Evolutionary conservation across 2,329 filamentous ascomycete genomes (phyloP).

Genomic region (Claviceps quebecensis): DNA sequence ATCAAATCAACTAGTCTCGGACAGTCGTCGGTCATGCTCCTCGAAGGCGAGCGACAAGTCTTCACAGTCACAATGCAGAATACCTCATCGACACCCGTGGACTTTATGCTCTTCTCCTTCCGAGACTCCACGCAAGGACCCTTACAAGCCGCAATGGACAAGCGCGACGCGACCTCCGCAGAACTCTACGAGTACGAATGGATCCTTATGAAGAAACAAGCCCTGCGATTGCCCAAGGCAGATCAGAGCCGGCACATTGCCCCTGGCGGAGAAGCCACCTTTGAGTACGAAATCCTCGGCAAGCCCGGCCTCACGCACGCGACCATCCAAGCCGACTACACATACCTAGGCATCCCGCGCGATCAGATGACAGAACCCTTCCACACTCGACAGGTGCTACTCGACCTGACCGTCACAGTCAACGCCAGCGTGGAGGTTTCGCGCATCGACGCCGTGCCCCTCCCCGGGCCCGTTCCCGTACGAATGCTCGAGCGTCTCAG

Average conservation of each 20-base stretch:
- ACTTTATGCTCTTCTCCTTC: slow-evolving; percentile 78
- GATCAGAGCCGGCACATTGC: slow-evolving; percentile 45
- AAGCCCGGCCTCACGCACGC: slow-evolving; percentile 73
- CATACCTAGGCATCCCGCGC: slow-evolving; percentile 57
- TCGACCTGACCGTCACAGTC: slow-evolving; percentile 77
- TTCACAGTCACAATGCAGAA: slow-evolving; percentile 77
- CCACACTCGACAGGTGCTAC: slow-evolving; percentile 68
- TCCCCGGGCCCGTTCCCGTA: slow-evolving; percentile 51
- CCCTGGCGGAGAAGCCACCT: slow-evolving; percentile 53
- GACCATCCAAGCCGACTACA: slow-evolving; percentile 74
- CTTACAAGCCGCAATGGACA: slow-evolving; percentile 59
- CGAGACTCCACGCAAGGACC: slow-evolving; percentile 74
- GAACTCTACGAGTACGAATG: slow-evolving; percentile 81
- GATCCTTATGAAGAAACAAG: slow-evolving; percentile 60
- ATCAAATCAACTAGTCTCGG: slow-evolving; percentile 65
- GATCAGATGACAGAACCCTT: slow-evolving; percentile 59
- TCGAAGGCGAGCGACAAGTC: slow-evolving; percentile 71
- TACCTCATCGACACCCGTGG: slow-evolving; percentile 58
- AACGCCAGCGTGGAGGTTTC: slow-evolving; percentile 79
- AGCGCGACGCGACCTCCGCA: slow-evolving; percentile 61
- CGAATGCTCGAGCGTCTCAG: slow-evolving; percentile 40
- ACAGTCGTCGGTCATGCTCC: slow-evolving; percentile 78
- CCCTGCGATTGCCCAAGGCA: slow-evolving; percentile 42
- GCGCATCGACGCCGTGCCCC: slow-evolving; percentile 63
- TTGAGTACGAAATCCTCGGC: slow-evolving; percentile 74